Evolutionary conservation across 306 rosid genomes (phyloP), one percentile per base, ranked within the genome.

Genomic region (Gastrolobium bilobum): DNA sequence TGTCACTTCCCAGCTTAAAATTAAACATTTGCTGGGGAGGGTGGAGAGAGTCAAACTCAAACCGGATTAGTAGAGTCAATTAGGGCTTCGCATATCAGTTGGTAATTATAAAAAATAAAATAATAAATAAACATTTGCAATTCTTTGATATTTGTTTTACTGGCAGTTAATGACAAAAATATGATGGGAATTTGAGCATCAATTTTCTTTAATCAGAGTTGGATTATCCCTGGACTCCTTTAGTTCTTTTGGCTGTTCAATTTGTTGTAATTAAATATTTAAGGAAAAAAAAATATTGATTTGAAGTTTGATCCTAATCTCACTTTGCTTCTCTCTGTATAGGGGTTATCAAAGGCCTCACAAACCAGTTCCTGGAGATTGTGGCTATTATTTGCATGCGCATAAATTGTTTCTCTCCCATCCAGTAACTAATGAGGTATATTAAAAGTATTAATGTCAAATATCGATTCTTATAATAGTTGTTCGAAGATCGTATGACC

Each of bases 321-420:
- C 4, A 4, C 39, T 47, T 76, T 54, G 76, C 46, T 50, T 44
- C 31, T 47, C 30, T 14, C 53, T 61, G 13, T 63, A 26, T 51
- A 95, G 98, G 75, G 98, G 97, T n/a, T 95, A 92, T 86, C 79
- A 51, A 48, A 89, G 88, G 72, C 97, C 97, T 31, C 30, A 60
- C n/a, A 89, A 85, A 62, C 90, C 99, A 52, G 94, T 92, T 82
- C 99, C 99, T 30, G 99, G 99, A 70, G 98, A 95, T 80, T 89
- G 93, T 87, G 97, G 99, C 66, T 93, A 91, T 82, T 44, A 71
- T 80, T 78, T 95, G 87, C 99, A 95, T 56, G 99, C 98, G 7
- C 91, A 91, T 84, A 87, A 76, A 50, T 77, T 91, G 84, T 66
- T 65, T 65, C 88, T 95, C 57, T 77, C 88, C 63, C 99, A 92